Percentiles rank a stretch among this genome's conserved stretches.
Evolutionary conservation across 2,329 filamentous ascomycete genomes (phyloP).

Genomic region (Aspergillus texensis): DNA sequence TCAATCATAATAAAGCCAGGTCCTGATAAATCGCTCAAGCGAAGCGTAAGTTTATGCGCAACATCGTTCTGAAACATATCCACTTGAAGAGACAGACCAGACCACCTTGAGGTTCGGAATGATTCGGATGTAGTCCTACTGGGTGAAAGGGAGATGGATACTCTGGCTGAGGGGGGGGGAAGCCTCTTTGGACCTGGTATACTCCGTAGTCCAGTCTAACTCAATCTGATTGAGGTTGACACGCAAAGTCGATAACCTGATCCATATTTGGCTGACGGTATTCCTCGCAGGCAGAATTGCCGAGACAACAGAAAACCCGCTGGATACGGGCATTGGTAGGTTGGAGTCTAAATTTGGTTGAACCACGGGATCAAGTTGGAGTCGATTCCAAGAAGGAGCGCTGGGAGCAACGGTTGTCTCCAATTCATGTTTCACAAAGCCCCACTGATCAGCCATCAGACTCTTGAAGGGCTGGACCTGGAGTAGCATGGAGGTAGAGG

Average conservation of each 20-base stretch:
- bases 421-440: constrained; percentile 5
- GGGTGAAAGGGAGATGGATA: background rate
- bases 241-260: background rate
- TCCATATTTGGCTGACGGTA: background rate
- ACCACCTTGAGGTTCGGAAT: background rate
- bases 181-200: too few species aligned
- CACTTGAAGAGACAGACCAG: background rate
- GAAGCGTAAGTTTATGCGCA: constrained; percentile 2
- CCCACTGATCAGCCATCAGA: constrained; percentile 8
- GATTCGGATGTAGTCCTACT: background rate
- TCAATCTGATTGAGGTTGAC: background rate
- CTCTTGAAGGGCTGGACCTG: constrained; percentile 3
- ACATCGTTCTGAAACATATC: constrained; percentile 3
- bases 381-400: constrained; percentile 5
- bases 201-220: background rate
- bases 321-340: background rate
- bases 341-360: constrained; percentile 6
- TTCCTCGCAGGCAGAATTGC: background rate
- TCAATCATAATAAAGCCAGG: background rate
- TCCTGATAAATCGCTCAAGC: background rate
- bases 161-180: background rate
- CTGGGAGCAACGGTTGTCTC: constrained; percentile 12
- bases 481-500: constrained; percentile 5
- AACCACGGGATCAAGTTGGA: constrained; percentile 15
- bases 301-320: background rate